phyloP scores from a whole-genome alignment of 1,284 basidiomycete species.

The Fomitiporia mediterranea region DNA sequence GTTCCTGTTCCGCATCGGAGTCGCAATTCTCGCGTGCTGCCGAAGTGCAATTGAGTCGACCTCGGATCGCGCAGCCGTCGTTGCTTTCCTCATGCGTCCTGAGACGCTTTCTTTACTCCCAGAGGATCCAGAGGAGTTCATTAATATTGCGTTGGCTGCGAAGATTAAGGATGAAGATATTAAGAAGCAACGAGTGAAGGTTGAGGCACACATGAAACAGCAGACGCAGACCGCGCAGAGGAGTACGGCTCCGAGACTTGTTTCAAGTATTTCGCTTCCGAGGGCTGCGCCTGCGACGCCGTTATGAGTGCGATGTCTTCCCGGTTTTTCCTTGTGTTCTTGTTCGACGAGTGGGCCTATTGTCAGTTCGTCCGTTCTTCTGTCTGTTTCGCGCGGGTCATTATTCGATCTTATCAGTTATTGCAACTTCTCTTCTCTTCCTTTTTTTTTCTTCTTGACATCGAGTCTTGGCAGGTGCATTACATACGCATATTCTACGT shows the following conservation, averaged over 20 bases:
- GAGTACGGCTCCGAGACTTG: slow-evolving; percentile 6
- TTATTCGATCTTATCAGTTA: too few relatives aligned
- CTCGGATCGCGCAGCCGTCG: slow-evolving; percentile 46
- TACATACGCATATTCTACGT: too few relatives aligned
- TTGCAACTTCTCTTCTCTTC: too few relatives aligned
- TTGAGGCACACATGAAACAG: slow-evolving; percentile 61
- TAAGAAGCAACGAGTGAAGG: slow-evolving; percentile 67
- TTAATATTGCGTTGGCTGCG: slow-evolving; percentile 56
- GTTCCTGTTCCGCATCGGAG: slow-evolving; percentile 75
- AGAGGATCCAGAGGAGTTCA: slow-evolving; percentile 53
- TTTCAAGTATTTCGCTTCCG: slow-evolving; percentile 17
- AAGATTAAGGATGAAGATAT: slow-evolving; percentile 83
- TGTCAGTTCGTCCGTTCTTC: too few relatives aligned
- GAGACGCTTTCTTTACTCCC: slow-evolving; percentile 45
- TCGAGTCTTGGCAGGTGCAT: too few relatives aligned
- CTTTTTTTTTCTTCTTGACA: too few relatives aligned
- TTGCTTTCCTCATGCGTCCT: slow-evolving; percentile 49
- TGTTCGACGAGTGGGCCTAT: too few relatives aligned
- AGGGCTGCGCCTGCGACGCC: neutral
- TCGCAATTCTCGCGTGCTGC: slow-evolving; percentile 68
- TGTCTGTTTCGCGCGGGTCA: too few relatives aligned
- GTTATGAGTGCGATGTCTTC: neutral
- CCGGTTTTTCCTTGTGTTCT: neutral
- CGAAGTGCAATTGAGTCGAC: slow-evolving; percentile 55
- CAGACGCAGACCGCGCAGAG: slow-evolving; percentile 39